A percentile compares a stretch with the other conserved stretches of the same genome.
phyloP scores from a whole-genome alignment of 345 rosid species.

The Psidium friedrichsthalianum region DNA sequence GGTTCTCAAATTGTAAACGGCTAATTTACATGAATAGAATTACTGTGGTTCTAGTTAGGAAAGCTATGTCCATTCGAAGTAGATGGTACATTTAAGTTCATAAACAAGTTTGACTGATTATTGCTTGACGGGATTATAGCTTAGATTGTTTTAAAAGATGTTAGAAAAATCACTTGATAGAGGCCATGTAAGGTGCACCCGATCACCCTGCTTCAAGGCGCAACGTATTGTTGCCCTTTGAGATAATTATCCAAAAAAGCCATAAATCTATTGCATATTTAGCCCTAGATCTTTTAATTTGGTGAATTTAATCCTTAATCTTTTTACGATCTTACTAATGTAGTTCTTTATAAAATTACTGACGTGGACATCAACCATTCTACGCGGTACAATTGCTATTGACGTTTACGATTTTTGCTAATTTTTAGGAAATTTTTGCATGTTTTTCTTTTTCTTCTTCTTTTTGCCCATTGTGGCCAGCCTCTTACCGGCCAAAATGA shows the following conservation, averaged over 20 bases:
- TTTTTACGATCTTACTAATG: accelerated
- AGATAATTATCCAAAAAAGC: background rate
- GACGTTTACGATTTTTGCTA: accelerated
- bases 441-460: too few species aligned
- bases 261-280: background rate
- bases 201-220: background rate
- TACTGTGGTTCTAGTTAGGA: background rate
- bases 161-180: background rate
- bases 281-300: background rate
- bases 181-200: background rate
- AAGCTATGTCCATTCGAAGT: background rate
- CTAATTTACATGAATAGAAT: background rate
- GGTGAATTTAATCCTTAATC: accelerated
- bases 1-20: background rate
- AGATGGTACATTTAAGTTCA: background rate
- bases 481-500: too few species aligned
- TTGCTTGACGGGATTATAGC: background rate
- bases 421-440: background rate
- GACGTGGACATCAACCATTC: accelerated
- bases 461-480: accelerated
- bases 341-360: background rate
- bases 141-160: background rate
- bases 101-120: background rate
- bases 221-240: background rate
- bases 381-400: accelerated